A percentile compares a stretch with the other conserved stretches of the same genome.
Evolutionary conservation across 2,329 filamentous ascomycete genomes (phyloP).

Genomic region (Escovopsis sp.): DNA sequence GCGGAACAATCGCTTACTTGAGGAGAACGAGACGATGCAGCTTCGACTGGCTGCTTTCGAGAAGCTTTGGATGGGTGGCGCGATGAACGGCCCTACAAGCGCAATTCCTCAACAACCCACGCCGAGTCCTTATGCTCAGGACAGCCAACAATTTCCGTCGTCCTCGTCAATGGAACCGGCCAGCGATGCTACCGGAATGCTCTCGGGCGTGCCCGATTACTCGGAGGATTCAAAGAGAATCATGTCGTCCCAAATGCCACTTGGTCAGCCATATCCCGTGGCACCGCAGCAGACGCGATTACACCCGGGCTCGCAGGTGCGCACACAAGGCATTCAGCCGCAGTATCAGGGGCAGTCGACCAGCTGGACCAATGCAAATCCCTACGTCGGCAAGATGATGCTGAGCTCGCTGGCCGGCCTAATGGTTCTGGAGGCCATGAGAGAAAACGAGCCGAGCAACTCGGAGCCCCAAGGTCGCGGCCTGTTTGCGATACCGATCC

Average conservation of each 20-base stretch:
- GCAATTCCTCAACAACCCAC: constrained; percentile 39
- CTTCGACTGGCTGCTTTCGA: constrained; percentile 60
- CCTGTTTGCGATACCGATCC: constrained; percentile 48
- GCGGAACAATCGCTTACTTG: constrained; percentile 65
- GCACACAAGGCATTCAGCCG: constrained; percentile 18
- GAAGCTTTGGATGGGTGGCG: constrained; percentile 66
- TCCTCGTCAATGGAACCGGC: constrained; percentile 28
- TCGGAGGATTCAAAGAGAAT: constrained; percentile 52
- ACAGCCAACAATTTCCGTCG: constrained; percentile 27
- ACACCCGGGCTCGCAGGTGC: constrained; percentile 3
- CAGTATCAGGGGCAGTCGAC: constrained; percentile 34
- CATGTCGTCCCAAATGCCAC: constrained; percentile 40
- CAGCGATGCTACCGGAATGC: constrained; percentile 24
- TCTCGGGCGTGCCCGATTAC: constrained; percentile 48
- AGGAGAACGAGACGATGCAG: constrained; percentile 71
- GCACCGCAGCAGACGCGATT: constrained; percentile 34
- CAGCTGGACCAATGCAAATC: constrained; percentile 38
- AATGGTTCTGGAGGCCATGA: constrained; percentile 77
- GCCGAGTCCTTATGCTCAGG: constrained; percentile 33
- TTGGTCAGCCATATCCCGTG: constrained; percentile 38
- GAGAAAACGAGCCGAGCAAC: constrained; percentile 48
- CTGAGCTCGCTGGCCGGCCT: constrained; percentile 81
- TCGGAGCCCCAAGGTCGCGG: constrained; percentile 52
- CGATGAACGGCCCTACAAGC: constrained; percentile 48
- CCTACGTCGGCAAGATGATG: constrained; percentile 67